Percentiles rank a stretch among this genome's conserved stretches.
These are phyloP conservation scores for Chlorophyllum brunneum DNA, from an alignment of 768 basidiomycete species.

Conservation along the genomic window DNA sequence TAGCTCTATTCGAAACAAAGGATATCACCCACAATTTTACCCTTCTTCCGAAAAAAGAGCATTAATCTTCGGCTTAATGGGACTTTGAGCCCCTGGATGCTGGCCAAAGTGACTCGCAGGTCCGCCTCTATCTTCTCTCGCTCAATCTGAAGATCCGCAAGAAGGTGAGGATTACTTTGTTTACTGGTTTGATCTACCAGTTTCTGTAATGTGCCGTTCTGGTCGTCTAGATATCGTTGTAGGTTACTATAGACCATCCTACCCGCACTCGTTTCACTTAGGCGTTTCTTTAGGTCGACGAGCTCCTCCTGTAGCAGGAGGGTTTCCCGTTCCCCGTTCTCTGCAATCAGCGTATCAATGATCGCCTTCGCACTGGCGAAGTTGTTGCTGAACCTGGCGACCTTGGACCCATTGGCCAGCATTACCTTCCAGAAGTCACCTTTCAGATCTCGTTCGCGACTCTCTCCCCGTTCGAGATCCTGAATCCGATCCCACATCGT, in stretches of 20 bases:
- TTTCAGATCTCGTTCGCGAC: constrained; percentile 23
- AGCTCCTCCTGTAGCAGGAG: constrained; percentile 20
- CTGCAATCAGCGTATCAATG: constrained; percentile 12
- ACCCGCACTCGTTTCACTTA: constrained; percentile 16
- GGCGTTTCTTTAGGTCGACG: constrained; percentile 9
- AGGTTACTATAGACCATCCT: constrained; percentile 12
- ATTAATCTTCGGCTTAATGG: too few relatives aligned
- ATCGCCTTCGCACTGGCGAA: constrained; percentile 16
- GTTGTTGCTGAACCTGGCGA: constrained; percentile 11
- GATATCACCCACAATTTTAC: too few relatives aligned
- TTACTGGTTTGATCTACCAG: too few relatives aligned
- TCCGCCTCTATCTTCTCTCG: too few relatives aligned
- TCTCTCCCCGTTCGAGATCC: not conserved
- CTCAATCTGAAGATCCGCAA: too few relatives aligned
- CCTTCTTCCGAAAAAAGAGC: too few relatives aligned
- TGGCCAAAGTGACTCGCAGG: too few relatives aligned
- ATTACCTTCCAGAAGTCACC: constrained; percentile 16
- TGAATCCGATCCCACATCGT: constrained; percentile 30
- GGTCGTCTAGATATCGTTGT: constrained; percentile 12
- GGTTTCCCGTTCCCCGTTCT: not conserved
- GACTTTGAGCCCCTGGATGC: too few relatives aligned
- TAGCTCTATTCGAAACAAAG: too few relatives aligned
- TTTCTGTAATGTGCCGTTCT: too few relatives aligned
- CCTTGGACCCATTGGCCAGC: constrained; percentile 5
- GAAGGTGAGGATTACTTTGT: too few relatives aligned